Conservation (phyloP, 2,329 filamentous ascomycete genomes). For the Cercospora brassicicola region DNA sequence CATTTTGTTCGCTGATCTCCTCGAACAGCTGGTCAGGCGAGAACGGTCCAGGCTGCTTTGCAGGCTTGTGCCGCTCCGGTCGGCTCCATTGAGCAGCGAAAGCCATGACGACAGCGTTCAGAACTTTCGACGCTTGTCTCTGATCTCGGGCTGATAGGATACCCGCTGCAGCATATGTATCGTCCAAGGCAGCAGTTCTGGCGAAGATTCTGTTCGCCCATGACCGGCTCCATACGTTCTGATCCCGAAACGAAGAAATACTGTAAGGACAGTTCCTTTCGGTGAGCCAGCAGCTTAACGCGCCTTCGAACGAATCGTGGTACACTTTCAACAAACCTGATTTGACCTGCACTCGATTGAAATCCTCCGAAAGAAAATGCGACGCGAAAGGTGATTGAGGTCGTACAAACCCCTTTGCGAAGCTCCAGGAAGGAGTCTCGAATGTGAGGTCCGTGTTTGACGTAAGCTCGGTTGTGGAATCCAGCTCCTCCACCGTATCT, state of each 20-base stretch:
- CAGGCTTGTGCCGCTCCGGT: background rate
- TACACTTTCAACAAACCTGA: constrained; percentile 23
- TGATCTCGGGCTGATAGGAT: constrained; percentile 18
- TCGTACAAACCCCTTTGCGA: constrained; percentile 11
- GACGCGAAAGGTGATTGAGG: constrained; percentile 15
- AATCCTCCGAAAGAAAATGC: constrained; percentile 21
- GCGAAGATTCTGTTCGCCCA: constrained; percentile 25
- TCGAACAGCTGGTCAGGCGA: constrained; percentile 3
- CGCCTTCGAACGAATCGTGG: constrained; percentile 25
- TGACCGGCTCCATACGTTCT: constrained; percentile 23
- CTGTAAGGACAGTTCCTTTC: constrained; percentile 26
- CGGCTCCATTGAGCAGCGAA: constrained; percentile 27
- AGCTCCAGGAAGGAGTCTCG: background rate
- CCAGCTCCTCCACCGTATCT: background rate
- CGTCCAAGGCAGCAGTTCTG: constrained; percentile 23
- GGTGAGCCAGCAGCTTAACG: constrained; percentile 25
- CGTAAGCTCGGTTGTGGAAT: background rate
- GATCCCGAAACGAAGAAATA: constrained; percentile 17
- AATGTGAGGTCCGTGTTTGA: background rate
- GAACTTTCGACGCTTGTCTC: constrained; percentile 20
- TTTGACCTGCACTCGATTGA: constrained; percentile 20
- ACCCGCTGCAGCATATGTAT: constrained; percentile 19
- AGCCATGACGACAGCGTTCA: constrained; percentile 23
- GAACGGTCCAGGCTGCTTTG: background rate
- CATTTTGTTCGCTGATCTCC: constrained; percentile 1